Evolutionary conservation across 805 yeast genomes (phyloP), one percentile per base, ranked within the genome.

Genomic region (Metschnikowia vanudenii): DNA sequence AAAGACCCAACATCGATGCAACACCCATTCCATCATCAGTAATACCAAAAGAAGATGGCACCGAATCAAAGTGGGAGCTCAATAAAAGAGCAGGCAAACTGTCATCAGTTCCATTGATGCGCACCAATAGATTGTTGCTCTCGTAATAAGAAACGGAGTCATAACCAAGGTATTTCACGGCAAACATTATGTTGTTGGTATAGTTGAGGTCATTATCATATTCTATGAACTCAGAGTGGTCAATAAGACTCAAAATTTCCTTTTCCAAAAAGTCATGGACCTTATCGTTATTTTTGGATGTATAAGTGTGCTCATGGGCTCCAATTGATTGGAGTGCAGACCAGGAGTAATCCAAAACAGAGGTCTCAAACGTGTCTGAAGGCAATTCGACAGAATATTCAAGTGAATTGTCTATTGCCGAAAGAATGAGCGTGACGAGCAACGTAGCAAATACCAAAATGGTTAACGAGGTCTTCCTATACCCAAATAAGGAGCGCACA

Each of bases 21-120:
- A 88, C 74, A 8, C 97, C 97, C 70, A 83, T 82, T 1, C 97
- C 97, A 60, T 89, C 96, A 62, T 91, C 97, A 2, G 97, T 91
- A 1, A 94, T 81, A 26, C 97, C 97, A 56, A 71, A 81, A 4
- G 89, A 82, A 2, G 95, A 80, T 17, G 96, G 95, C 7, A 90
- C 97, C 7, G 92, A 81, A 67, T 90, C 97, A 58, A 71, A 91
- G 67, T 91, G 97, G 4, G 97, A 90, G 55, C 94, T 84, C 3
- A 91, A 61, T 35, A 90, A 65, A 3, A 90, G 63, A 0, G 90
- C 95, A 1, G 85, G 84, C 41, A 85, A 65, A 0, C 67, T 55
- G 1, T 75, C 67, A 43, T 84, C 69, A 12, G 71, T 60, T 20
- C 97, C 97, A 57, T 81, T 75, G 32, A 91, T 65, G 59, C 85